Base-by-base conservation (phyloP, 208 protist genomes). In the Kentomonas sorsogonicus region DNA sequence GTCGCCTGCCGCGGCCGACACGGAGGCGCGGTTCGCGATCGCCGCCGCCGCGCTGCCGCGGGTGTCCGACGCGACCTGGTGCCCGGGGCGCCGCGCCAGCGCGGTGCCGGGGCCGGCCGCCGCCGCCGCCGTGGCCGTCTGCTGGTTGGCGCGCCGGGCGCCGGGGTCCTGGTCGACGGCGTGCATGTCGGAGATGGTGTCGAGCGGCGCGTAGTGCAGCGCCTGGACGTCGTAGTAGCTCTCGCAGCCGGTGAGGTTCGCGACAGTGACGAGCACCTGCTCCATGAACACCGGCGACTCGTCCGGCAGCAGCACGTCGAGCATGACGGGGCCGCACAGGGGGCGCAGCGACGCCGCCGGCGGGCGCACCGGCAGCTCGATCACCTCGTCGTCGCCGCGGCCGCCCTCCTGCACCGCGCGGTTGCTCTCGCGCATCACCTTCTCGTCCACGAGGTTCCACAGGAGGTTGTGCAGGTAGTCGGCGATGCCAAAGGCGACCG, bases 201-300 rank as follows among this genome's bases (percentile, higher is more conserved):
- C 18, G 18, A 75, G 58, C 34, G 72, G 65, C 0, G 65, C 43
- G 55, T 73, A 88, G 39, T 46, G 44, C 43, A 74, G 47, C 0
- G 72, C 74, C 22, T 47, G 15, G 26, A 83, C 68, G 15, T 45
- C 50, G 69, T 79, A 93, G 30, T 41, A 54, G 26, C 74, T 81
- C 26, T 73, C 57, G 43, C 86, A 89, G 34, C 86, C 82, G 0
- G 74, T 88, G 57, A 73, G 66, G 69, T 89, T 93, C 20, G 47
- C 43, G 25, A 91, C 1, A 20, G 66, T 47, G 2, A 91, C 33
- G 4, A 47, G 63, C 27, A 87, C 43, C 34, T 63, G 52, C 27
- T 69, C 67, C 3, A 55, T 63, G 55, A 67, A 77, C 25, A 87
- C 54, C 0, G 83, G 83, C n/a, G 77, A 63, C n/a, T 76, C 56